phyloP scores from a whole-genome alignment of 176 grass and related monocot species.

The Oryza glaberrima region DNA sequence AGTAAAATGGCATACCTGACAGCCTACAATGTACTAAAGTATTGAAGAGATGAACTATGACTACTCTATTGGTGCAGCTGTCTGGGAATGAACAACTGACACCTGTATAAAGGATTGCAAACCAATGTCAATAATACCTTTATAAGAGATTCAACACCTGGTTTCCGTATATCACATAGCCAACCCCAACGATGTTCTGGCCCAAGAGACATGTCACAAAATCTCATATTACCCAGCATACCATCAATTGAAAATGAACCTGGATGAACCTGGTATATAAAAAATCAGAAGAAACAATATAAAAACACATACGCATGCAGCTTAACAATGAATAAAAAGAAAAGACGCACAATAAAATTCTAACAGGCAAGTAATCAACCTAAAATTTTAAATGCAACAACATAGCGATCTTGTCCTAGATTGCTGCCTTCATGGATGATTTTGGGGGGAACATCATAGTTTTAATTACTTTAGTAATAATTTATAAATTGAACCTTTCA shows the following conservation, averaged over 20 bases:
- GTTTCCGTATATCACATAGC: slow-evolving; percentile 88
- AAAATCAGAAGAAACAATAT: not conserved
- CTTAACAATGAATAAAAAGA: not conserved
- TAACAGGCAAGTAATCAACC: slow-evolving; percentile 1
- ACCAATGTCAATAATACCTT: slow-evolving; percentile 54
- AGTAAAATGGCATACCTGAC: slow-evolving; percentile 4
- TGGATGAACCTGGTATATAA: slow-evolving; percentile 73
- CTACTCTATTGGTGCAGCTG: not conserved
- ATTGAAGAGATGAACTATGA: slow-evolving; percentile 23
- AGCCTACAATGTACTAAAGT: not conserved
- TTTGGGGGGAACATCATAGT: not conserved
- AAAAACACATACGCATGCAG: slow-evolving; percentile 2
- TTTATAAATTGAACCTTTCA: slow-evolving; percentile 9
- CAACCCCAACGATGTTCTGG: slow-evolving; percentile 93
- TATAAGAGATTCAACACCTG: slow-evolving; percentile 92
- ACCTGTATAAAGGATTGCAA: slow-evolving; percentile 2
- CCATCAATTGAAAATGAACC: slow-evolving; percentile 91
- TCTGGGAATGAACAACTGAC: slow-evolving; percentile 6
- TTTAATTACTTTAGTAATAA: not conserved
- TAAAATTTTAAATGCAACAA: not conserved
- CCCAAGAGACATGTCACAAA: slow-evolving; percentile 95
- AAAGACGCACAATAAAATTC: slow-evolving; percentile 13
- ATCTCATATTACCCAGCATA: slow-evolving; percentile 85
- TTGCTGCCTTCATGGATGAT: slow-evolving; percentile 8
- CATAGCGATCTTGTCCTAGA: not conserved